Evolutionary conservation across 805 yeast genomes (phyloP), one percentile per base, ranked within the genome.

Genomic region (Yarrowia alimentaria): DNA sequence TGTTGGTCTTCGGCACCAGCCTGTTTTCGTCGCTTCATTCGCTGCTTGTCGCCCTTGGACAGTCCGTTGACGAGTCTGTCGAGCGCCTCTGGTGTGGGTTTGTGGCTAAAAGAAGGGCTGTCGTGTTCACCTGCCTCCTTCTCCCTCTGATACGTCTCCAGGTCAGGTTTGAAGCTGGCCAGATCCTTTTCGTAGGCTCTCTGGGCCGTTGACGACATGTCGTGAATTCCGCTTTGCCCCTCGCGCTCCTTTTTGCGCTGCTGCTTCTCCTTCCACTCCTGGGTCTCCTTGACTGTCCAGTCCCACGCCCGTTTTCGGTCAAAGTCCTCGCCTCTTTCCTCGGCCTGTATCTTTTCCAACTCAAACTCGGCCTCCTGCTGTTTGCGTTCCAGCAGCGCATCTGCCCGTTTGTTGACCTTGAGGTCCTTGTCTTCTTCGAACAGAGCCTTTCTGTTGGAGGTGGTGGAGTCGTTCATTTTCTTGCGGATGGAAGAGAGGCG

Each of bases 231-330:
- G 6, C 67, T 64, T 6, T 56, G 56, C 30, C 57, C 56, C 24
- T 48, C 33, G 4, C 51, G 31, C 19, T 34, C 45, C 18, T 40
- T 25, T 48, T 64, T 67, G 42, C 58, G 56, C 33, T 59, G 64
- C 51, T 65, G 60, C 49, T 70, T 72, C 21, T 59, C 66, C 18
- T 79, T 76, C 89, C 89, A 83, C 50, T 69, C 68, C 56, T 80
- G 84, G 52, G 79, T 73, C 49, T 85, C 85, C 49, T 79, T 84
- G 5, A 82, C 73, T 0, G 85, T 74, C 65, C 78, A 77, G 51
- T 77, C 77, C 75, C 77, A 69, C 43, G 72, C 76, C 49, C 72
- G 68, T 51, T 65, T 60, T 19, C 78, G 64, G 31, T 72, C 76
- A 43, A 59, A 65, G 48, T 70, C 71, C 30, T 68, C 71, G 0